A percentile compares a stretch with the other conserved stretches of the same genome.
These are phyloP conservation scores for Nakazawaea peltata DNA, from an alignment of 805 yeast species.

Conservation along the genomic window DNA sequence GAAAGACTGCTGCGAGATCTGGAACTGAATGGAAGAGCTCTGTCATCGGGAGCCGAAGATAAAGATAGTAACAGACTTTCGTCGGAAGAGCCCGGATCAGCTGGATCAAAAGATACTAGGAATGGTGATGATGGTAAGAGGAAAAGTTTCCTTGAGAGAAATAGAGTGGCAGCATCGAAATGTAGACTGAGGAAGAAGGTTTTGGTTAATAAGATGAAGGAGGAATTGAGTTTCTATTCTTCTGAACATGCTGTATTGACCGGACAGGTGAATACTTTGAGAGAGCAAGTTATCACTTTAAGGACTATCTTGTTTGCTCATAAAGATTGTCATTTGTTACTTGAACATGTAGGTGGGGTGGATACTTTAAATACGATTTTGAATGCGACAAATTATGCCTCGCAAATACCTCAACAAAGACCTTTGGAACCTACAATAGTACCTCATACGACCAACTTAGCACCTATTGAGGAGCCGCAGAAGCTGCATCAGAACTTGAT, in stretches of 20 bases:
- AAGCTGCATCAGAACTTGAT: conserved; percentile 6
- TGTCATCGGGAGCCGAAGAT: conserved; percentile 13
- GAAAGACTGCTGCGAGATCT: conserved; percentile 14
- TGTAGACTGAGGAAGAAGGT: conserved; percentile 94
- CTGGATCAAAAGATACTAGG: conserved; percentile 70
- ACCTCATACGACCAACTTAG: conserved; percentile 10
- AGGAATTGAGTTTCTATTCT: conserved; percentile 63
- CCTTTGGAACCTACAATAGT: conserved; percentile 8
- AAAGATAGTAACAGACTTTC: conserved; percentile 31
- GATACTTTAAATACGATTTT: conserved; percentile 36
- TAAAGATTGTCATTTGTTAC: conserved; percentile 36
- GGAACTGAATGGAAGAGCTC: background rate
- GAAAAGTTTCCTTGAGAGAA: conserved; percentile 77
- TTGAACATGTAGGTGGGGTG: conserved; percentile 37
- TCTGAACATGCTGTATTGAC: conserved; percentile 62
- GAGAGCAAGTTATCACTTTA: conserved; percentile 48
- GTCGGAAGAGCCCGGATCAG: conserved; percentile 39
- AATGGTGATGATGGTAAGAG: conserved; percentile 68
- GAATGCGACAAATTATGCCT: conserved; percentile 20
- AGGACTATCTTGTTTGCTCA: conserved; percentile 41
- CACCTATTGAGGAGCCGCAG: conserved; percentile 7
- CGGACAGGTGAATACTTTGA: conserved; percentile 45
- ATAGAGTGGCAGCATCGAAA: conserved; percentile 93
- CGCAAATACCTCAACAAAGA: conserved; percentile 10
- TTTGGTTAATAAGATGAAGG: conserved; percentile 75